These are phyloP conservation scores for Aspergillus thermomutatus DNA, from an alignment of 2,329 filamentous ascomycete species.

Conservation along the genomic window DNA sequence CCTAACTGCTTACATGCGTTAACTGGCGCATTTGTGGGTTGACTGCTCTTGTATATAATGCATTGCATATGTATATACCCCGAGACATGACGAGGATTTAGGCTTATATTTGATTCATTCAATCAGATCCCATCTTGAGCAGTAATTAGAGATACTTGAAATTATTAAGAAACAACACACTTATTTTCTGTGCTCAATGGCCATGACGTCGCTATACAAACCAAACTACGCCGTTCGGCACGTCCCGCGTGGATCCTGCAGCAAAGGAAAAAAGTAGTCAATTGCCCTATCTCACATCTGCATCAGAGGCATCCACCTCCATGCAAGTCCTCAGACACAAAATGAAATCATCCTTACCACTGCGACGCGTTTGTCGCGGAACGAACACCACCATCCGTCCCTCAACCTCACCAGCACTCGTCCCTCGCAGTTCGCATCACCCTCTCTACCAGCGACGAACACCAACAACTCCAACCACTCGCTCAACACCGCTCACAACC, in stretches of 20 bases:
- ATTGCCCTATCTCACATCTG: not conserved
- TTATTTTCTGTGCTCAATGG: not conserved
- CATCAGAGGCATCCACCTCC: not conserved
- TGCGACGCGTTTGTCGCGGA: not conserved
- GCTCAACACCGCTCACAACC: constrained; percentile 5
- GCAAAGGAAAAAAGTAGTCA: not conserved
- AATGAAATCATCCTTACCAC: constrained; percentile 4
- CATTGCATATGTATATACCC: no score
- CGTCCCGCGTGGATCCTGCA: constrained; percentile 1
- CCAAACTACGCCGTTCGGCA: constrained; percentile 1
- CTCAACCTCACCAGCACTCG: not conserved
- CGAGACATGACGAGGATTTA: no score
- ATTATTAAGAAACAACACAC: not conserved
- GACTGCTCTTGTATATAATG: no score
- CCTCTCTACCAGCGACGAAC: constrained; percentile 8
- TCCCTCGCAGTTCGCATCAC: not conserved
- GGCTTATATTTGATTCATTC: no score
- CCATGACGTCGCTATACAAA: not conserved
- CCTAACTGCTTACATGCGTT: no score
- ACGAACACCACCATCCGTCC: not conserved
- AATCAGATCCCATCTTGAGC: no score
- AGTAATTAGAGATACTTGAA: not conserved
- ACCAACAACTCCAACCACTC: constrained; percentile 7
- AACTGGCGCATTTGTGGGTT: no score
- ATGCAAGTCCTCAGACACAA: not conserved